phyloP scores from a whole-genome alignment of 2,329 filamentous ascomycete species.

The Xylariales sp. region DNA sequence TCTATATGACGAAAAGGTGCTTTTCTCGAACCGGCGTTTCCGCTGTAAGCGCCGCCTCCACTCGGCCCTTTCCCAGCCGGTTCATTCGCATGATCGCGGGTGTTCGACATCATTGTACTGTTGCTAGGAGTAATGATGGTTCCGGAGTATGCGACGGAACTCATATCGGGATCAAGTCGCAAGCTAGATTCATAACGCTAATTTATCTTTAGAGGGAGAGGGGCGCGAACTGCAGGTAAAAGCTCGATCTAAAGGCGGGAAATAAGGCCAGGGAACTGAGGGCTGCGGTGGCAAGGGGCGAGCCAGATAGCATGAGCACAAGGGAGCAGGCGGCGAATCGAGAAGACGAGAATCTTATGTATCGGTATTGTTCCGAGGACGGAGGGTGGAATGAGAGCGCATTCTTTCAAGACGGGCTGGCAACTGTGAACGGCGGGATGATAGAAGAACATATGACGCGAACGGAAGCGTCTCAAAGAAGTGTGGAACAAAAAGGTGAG shows the following conservation, averaged over 20 bases:
- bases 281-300: slow-evolving; percentile 14
- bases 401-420: slow-evolving; percentile 45
- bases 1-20: slow-evolving; percentile 64
- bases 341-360: slow-evolving; percentile 41
- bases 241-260: slow-evolving; percentile 4
- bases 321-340: slow-evolving; percentile 12
- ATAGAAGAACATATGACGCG: slow-evolving; percentile 25
- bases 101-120: slow-evolving; percentile 38
- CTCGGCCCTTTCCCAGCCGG: slow-evolving; percentile 14
- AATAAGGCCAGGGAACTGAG: neutral
- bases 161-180: slow-evolving; percentile 40
- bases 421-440: slow-evolving; percentile 40
- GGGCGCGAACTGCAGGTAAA: slow-evolving; percentile 2
- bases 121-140: slow-evolving; percentile 24
- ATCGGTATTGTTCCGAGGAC: slow-evolving; percentile 40
- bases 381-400: slow-evolving; percentile 44
- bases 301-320: slow-evolving; percentile 12
- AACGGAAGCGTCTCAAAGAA: slow-evolving; percentile 38
- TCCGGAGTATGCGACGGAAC: slow-evolving; percentile 42
- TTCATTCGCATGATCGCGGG: slow-evolving; percentile 29
- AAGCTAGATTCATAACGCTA: slow-evolving; percentile 28
- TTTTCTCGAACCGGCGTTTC: slow-evolving; percentile 41
- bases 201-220: slow-evolving; percentile 1
- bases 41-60: slow-evolving; percentile 26
- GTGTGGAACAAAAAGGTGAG: slow-evolving; percentile 28